Evolutionary conservation across 305 asterid species (phyloP).

Genomic region (Fraxinus baroniana): DNA sequence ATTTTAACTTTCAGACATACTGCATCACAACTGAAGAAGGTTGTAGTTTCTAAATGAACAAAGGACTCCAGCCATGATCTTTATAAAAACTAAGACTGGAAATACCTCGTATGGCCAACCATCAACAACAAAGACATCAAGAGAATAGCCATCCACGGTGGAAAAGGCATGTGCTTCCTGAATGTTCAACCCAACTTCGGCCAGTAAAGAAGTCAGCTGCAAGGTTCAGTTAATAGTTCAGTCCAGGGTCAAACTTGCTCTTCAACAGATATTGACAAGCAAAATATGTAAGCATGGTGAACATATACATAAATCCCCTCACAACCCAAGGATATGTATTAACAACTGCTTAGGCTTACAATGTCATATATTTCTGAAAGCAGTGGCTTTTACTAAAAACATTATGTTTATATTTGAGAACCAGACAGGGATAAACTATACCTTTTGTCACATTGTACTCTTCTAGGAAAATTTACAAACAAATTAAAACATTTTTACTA

Average conservation of each 20-base stretch:
- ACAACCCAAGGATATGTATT: background rate
- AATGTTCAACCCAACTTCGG: constrained; percentile 91
- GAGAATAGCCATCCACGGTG: constrained; percentile 84
- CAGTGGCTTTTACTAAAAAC: background rate
- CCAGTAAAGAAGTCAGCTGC: constrained; percentile 89
- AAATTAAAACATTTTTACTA: constrained; percentile 7
- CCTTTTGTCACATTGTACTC: background rate
- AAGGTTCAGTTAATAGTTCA: constrained; percentile 33
- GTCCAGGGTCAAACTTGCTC: constrained; percentile 3
- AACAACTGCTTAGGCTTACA: background rate
- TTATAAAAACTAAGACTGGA: constrained; percentile 14
- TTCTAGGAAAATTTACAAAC: background rate
- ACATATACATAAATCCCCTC: constrained; percentile 4
- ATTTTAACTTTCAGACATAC: background rate
- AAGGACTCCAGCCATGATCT: constrained; percentile 6
- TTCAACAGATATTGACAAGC: constrained; percentile 12
- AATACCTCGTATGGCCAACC: constrained; percentile 94
- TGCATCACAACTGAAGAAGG: background rate
- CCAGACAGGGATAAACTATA: background rate
- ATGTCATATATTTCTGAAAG: background rate
- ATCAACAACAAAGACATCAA: constrained; percentile 95
- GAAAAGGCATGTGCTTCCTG: constrained; percentile 98
- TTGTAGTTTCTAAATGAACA: background rate
- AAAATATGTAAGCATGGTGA: background rate
- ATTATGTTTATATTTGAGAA: background rate